These are phyloP conservation scores for Saitozyma podzolica DNA, from an alignment of 768 basidiomycete species.

Conservation along the genomic window DNA sequence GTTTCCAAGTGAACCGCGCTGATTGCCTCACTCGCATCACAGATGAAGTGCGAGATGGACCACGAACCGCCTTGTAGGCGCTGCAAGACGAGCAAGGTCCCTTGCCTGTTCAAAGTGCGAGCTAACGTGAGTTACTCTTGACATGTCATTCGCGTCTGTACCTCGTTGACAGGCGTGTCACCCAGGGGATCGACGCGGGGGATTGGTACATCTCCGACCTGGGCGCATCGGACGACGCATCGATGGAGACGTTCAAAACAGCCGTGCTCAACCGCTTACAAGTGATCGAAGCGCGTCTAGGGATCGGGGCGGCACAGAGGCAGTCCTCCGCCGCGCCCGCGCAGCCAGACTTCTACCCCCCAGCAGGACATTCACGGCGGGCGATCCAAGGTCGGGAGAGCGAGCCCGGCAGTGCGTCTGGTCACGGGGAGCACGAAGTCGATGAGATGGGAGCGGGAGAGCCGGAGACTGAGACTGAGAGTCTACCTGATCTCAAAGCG, in stretches of 20 bases:
- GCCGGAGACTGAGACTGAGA: too few relatives aligned
- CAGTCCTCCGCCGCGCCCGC: too few relatives aligned
- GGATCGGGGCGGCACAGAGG: not conserved
- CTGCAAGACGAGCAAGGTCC: not conserved
- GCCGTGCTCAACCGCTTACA: constrained; percentile 3
- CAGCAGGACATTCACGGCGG: not conserved
- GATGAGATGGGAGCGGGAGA: not conserved
- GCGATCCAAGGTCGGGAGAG: not conserved
- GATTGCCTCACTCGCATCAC: not conserved
- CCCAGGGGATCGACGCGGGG: constrained; percentile 9
- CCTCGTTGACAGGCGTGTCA: not conserved
- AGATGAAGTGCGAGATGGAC: constrained; percentile 10
- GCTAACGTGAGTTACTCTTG: constrained; percentile 3
- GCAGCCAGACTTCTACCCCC: not conserved
- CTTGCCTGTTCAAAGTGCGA: constrained; percentile 8
- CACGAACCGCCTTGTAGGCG: constrained; percentile 4
- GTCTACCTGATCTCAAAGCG: constrained; percentile 3
- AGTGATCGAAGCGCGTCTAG: constrained; percentile 4
- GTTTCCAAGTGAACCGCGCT: not conserved
- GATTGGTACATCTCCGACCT: constrained; percentile 8
- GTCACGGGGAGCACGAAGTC: not conserved
- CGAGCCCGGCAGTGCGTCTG: too few relatives aligned
- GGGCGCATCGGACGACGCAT: not conserved
- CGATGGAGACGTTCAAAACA: constrained; percentile 4
- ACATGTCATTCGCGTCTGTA: not conserved